Conservation (phyloP, 345 rosid genomes). For the Anastatica hierochuntica region DNA sequence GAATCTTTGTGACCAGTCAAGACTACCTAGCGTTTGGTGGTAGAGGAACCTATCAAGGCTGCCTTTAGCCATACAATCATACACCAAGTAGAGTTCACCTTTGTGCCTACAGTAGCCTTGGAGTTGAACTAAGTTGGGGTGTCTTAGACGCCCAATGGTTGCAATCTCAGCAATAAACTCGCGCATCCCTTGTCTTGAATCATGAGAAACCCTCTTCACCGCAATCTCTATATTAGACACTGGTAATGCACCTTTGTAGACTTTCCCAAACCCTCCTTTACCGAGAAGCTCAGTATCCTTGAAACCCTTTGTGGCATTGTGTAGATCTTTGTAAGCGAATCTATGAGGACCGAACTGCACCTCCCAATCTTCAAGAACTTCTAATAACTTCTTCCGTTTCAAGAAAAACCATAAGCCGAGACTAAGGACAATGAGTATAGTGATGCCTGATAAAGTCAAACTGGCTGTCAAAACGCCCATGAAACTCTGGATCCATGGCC, state of each 20-base stretch:
- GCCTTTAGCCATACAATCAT: slow-evolving; percentile 35
- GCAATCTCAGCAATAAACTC: slow-evolving; percentile 38
- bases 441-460: neutral
- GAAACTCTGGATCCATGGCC: neutral
- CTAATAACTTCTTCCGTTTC: slow-evolving; percentile 25
- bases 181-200: slow-evolving; percentile 38
- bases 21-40: slow-evolving; percentile 4
- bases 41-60: slow-evolving; percentile 33
- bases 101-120: slow-evolving; percentile 34
- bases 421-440: slow-evolving; percentile 6
- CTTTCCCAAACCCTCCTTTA: slow-evolving; percentile 39
- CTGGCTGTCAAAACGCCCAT: slow-evolving; percentile 21
- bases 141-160: slow-evolving; percentile 34
- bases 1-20: slow-evolving; percentile 33
- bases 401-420: slow-evolving; percentile 7
- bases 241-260: slow-evolving; percentile 30
- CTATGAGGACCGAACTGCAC: slow-evolving; percentile 34
- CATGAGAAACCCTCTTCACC: slow-evolving; percentile 39
- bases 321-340: slow-evolving; percentile 29
- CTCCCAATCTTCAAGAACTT: slow-evolving; percentile 39
- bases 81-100: slow-evolving; percentile 31
- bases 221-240: slow-evolving; percentile 25
- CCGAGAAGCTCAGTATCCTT: slow-evolving; percentile 34
- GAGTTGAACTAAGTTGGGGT: slow-evolving; percentile 34
- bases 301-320: slow-evolving; percentile 40